A percentile compares a stretch with the other conserved stretches of the same genome.
Conservation (phyloP, 257 asterid genomes). For the Solanum phureja region DNA sequence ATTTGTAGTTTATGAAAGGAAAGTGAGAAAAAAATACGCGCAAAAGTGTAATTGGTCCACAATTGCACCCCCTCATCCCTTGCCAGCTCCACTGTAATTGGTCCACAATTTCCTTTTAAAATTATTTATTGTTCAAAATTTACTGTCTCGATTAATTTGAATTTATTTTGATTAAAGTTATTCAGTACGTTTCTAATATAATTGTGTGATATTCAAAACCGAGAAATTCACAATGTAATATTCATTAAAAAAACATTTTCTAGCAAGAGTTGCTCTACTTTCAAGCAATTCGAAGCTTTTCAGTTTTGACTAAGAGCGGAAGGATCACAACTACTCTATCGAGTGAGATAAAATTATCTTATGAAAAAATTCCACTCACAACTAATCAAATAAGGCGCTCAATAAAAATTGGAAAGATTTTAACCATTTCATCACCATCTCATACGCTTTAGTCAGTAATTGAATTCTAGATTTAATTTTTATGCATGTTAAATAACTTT, state of each 20-base stretch:
- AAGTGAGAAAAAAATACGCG: background rate
- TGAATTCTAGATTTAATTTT: background rate
- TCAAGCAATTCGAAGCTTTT: background rate
- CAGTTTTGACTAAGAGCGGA: background rate
- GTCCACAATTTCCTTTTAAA: background rate
- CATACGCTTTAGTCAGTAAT: background rate
- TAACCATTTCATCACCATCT: background rate
- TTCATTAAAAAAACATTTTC: background rate
- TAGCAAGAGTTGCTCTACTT: background rate
- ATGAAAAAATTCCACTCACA: background rate
- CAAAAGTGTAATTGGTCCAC: background rate
- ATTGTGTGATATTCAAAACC: background rate
- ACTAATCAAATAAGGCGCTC: background rate
- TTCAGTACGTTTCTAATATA: background rate
- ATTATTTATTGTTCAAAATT: background rate
- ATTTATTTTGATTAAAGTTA: background rate
- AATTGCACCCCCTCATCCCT: background rate
- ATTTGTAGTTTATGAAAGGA: background rate
- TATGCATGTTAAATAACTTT: background rate
- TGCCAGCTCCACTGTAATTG: background rate
- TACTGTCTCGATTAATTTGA: background rate
- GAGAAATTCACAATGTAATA: background rate
- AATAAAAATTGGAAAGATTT: too few species aligned
- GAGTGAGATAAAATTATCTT: background rate
- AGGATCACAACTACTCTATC: background rate